phyloP scores from a whole-genome alignment of 345 rosid genomes.

The Boechera divaricarpa region DNA sequence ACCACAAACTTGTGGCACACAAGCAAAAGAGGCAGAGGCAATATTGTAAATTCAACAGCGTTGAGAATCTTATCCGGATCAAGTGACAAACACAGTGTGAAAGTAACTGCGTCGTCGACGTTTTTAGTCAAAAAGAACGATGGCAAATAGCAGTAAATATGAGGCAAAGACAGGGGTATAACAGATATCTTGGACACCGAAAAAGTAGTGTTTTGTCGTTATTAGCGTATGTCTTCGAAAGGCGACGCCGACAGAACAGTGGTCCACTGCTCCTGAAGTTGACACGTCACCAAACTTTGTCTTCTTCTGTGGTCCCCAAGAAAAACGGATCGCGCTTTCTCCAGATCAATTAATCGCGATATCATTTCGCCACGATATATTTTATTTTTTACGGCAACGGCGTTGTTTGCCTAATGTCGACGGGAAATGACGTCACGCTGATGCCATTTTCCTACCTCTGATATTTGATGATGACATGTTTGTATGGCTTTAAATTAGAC shows the following conservation, averaged over 20 bases:
- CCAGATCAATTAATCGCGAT: slow-evolving; percentile 23
- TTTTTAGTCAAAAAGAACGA: slow-evolving; percentile 1
- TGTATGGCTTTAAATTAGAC: slow-evolving; percentile 33
- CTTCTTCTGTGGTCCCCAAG: slow-evolving; percentile 34
- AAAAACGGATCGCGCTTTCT: slow-evolving; percentile 22
- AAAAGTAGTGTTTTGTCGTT: slow-evolving; percentile 66
- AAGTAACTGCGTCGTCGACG: slow-evolving; percentile 31
- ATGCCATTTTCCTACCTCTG: slow-evolving; percentile 5
- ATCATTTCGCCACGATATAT: slow-evolving; percentile 24
- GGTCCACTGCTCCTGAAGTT: slow-evolving; percentile 47
- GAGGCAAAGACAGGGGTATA: slow-evolving; percentile 10
- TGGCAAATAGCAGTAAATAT: slow-evolving; percentile 32
- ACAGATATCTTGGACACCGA: background rate
- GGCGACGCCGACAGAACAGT: slow-evolving; percentile 57
- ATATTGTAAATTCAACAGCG: background rate
- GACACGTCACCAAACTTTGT: slow-evolving; percentile 49
- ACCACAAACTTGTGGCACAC: slow-evolving; percentile 23
- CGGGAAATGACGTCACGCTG: slow-evolving; percentile 41
- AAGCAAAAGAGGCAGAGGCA: background rate
- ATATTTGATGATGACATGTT: slow-evolving; percentile 2
- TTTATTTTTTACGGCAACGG: background rate
- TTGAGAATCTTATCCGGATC: slow-evolving; percentile 45
- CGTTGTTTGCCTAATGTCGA: slow-evolving; percentile 8
- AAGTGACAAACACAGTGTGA: slow-evolving; percentile 42
- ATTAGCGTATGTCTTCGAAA: slow-evolving; percentile 38